Conservation (phyloP, 176 grass and related monocot genomes). For the Themeda triandra region DNA sequence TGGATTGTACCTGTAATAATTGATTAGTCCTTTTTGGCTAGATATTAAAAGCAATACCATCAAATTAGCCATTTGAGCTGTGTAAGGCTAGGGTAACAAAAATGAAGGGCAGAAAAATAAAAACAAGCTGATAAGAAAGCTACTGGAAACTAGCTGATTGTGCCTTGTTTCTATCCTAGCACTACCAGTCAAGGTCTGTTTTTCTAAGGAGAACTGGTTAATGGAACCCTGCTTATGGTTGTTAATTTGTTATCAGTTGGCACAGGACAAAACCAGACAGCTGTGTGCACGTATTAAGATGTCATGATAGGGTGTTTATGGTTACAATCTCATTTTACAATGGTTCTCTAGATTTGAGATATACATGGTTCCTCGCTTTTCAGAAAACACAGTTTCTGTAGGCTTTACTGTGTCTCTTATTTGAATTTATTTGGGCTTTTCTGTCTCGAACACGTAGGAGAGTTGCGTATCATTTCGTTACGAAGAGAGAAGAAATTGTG, state of each 20-base stretch:
- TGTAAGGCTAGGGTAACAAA: background rate
- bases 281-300: background rate
- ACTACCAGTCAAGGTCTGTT: background rate
- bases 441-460: background rate
- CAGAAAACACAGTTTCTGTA: constrained; percentile 18
- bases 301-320: background rate
- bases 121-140: background rate
- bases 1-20: background rate
- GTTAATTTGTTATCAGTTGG: background rate
- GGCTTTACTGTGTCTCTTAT: background rate
- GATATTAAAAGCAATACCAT: background rate
- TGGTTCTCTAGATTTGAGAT: background rate
- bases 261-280: background rate
- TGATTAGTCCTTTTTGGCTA: background rate
- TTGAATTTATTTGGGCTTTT: constrained; percentile 8
- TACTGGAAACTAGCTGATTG: background rate
- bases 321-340: background rate
- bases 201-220: background rate
- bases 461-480: background rate
- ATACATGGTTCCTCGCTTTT: background rate
- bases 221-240: background rate
- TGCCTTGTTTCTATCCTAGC: background rate
- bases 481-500: background rate
- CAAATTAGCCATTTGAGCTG: background rate
- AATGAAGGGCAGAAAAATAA: background rate